phyloP scores from a whole-genome alignment of 176 grass and related monocot species.

The Phyllostachys edulis region DNA sequence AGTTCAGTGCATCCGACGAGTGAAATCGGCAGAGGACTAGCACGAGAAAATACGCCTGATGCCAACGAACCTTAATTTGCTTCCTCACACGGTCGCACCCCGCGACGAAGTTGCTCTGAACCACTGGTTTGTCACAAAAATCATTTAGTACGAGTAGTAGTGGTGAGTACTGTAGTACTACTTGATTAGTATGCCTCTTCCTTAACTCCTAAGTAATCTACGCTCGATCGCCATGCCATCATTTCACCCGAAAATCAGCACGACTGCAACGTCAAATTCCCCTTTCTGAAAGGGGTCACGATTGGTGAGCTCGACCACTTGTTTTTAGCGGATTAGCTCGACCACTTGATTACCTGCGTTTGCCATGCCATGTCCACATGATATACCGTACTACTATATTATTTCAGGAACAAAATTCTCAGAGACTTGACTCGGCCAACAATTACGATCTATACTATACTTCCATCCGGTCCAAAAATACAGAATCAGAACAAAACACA shows the following conservation, averaged over 20 bases:
- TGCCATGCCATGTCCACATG: too few species aligned
- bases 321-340: neutral
- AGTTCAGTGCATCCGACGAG: neutral
- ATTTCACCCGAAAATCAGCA: neutral
- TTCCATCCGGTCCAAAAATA: neutral
- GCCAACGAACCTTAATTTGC: neutral
- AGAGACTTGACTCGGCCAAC: slow-evolving; percentile 26
- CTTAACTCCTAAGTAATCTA: slow-evolving; percentile 27
- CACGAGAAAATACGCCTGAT: neutral
- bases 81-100: neutral
- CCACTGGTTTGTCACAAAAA: neutral
- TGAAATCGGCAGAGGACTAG: neutral
- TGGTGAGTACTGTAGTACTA: neutral
- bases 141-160: too few species aligned
- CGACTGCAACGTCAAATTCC: neutral
- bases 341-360: neutral
- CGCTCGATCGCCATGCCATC: slow-evolving; percentile 8
- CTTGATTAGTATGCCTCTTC: neutral
- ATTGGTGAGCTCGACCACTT: neutral
- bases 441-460: neutral
- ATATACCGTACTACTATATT: neutral
- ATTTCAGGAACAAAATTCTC: neutral
- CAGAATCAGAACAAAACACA: neutral
- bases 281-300: neutral
- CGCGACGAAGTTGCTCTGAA: neutral